Conservation (phyloP, 2,329 filamentous ascomycete species). For the Microdochium paspali region DNA sequence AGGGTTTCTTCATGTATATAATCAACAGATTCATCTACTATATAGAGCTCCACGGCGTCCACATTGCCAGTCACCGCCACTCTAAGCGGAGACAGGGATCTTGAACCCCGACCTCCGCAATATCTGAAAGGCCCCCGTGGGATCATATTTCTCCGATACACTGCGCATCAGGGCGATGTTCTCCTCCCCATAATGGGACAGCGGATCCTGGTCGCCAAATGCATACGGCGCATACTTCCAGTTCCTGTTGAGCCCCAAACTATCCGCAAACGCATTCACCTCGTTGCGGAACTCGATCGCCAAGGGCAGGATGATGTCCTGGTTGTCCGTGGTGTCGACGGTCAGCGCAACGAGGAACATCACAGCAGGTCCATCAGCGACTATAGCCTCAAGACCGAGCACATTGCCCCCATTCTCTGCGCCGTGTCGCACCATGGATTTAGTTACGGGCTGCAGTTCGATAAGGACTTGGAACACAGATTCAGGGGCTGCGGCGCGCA, state of each 20-base stretch:
- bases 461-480: conserved; percentile 13
- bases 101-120: conserved; percentile 11
- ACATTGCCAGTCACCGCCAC: no score
- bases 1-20: no score
- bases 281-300: conserved; percentile 10
- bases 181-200: conserved; percentile 21
- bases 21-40: no score
- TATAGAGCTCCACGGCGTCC: no score
- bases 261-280: conserved; percentile 4
- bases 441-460: conserved; percentile 21
- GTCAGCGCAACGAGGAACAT: conserved; percentile 27
- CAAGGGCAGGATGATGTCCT: conserved; percentile 20
- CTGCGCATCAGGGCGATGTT: conserved; percentile 15
- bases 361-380: conserved; percentile 23
- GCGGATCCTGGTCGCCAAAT: conserved; percentile 19
- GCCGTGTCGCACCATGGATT: conserved; percentile 15
- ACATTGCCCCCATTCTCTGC: conserved; percentile 18
- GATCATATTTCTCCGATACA: conserved; percentile 15
- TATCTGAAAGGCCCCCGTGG: conserved; percentile 16
- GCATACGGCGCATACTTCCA: conserved; percentile 32
- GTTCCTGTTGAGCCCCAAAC: conserved; percentile 2
- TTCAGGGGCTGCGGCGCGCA: background rate
- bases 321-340: conserved; percentile 24
- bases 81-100: conserved; percentile 5
- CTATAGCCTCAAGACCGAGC: conserved; percentile 20